These are phyloP conservation scores for Coriolopsis trogii DNA, from an alignment of 1,284 basidiomycete species.

Conservation along the genomic window DNA sequence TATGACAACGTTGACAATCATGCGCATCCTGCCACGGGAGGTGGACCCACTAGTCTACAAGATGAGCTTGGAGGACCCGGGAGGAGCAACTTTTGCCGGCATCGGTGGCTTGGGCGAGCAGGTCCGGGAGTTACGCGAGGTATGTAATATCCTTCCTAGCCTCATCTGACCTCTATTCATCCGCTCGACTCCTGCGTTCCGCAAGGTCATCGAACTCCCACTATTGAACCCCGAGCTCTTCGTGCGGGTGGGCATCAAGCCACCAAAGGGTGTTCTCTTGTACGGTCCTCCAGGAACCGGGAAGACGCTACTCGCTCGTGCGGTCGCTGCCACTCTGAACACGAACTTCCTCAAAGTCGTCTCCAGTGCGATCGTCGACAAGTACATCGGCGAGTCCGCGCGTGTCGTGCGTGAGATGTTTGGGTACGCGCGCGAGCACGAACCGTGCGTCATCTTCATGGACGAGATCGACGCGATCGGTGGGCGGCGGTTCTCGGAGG, in stretches of 20 bases:
- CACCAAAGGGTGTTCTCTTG: constrained; percentile 91
- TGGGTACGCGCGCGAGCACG: constrained; percentile 95
- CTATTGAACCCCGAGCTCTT: constrained; percentile 96
- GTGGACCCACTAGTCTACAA: constrained; percentile 99
- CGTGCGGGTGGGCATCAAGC: constrained; percentile 93
- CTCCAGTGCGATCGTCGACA: constrained; percentile 99
- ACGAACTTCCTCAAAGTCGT: constrained; percentile 99
- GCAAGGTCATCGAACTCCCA: constrained; percentile 94
- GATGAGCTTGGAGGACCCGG: constrained; percentile 99
- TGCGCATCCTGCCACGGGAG: constrained; percentile 97
- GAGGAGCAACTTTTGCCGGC: constrained; percentile 93
- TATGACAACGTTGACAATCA: constrained; percentile 99
- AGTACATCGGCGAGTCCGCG: constrained; percentile 98
- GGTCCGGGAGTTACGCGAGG: constrained; percentile 95
- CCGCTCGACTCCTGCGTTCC: too few species aligned
- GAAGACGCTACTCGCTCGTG: constrained; percentile 94
- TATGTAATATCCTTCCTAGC: constrained; percentile 35
- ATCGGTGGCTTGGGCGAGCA: constrained; percentile 97
- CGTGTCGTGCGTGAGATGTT: constrained; percentile 98
- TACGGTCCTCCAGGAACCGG: constrained; percentile 96
- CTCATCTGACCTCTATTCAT: background rate
- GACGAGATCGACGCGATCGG: constrained; percentile 99
- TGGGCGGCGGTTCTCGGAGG: constrained; percentile 96
- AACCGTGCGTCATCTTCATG: constrained; percentile 99
- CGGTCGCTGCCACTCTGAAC: constrained; percentile 93